Base-by-base conservation (phyloP, 768 basidiomycete genomes). In the Chiua virens region DNA sequence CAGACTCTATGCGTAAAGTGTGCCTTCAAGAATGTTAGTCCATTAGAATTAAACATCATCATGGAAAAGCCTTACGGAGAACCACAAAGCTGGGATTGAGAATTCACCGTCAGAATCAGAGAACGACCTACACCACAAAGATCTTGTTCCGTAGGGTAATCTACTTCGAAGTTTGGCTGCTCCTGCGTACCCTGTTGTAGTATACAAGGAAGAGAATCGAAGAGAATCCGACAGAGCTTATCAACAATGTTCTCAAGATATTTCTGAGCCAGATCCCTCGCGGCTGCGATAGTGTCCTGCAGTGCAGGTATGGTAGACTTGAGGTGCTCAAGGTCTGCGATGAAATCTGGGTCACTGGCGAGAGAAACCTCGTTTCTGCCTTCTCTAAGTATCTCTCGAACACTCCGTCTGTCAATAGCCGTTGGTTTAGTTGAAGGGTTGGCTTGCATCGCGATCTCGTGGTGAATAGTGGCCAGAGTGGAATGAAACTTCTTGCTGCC, bases 341-440 rank as follows among this genome's bases (percentile, higher is more conserved):
- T 32, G 37, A 67, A 66, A 20, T 61, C 57, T 3, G 52, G 42
- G 37, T 66, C 65, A 23, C 3, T 51, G 4, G 61, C 35, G 20
- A 59, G 65, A 37, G 60, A 58, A 18, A 52, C 9, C 23, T 65
- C 60, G 1, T 51, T 57, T 4, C 40, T 18, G 11, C 63, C 63
- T 2, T 66, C 65, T 49, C 37, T 66, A 3, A 66, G 45, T 53
- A 67, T 45, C 39, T 42, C 52, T 0, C 67, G 60, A 4, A 58
- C 63, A 6, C 8, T 45, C 27, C 3, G 39, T 8, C 5, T 45
- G n/a, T 66, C 55, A 14, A 41, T 8, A 27, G 41, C 3, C 1
- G 61, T 66, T 1, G 54, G 53, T 23, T 47, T 64, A 7, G 52
- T 8, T 5, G 15, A 10, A 15, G 37, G 18, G 7, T 49, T 42